These are phyloP conservation scores for Parietaria judaica DNA, from an alignment of 306 rosid genomes.

Conservation along the genomic window DNA sequence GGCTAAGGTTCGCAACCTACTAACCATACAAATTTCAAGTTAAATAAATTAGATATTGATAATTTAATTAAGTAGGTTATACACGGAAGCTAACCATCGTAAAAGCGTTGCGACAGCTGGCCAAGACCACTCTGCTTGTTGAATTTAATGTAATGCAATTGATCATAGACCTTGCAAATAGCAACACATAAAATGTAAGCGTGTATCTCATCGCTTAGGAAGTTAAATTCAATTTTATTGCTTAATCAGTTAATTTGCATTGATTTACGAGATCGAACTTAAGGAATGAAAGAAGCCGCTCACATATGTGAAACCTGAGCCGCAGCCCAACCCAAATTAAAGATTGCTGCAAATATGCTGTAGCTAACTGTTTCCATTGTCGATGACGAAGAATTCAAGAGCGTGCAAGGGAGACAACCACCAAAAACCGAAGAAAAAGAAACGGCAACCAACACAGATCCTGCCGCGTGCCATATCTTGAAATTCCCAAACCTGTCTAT, in stretches of 20 bases:
- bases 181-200: neutral
- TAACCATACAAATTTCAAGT: neutral
- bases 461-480: conserved; percentile 98
- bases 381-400: conserved; percentile 42
- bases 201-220: too few species aligned
- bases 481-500: conserved; percentile 93
- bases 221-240: too few species aligned
- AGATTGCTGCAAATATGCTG: conserved; percentile 84
- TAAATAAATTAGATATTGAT: neutral
- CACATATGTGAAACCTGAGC: conserved; percentile 97
- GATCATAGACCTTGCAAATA: conserved; percentile 68
- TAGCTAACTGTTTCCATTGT: conserved; percentile 65
- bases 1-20: conserved; percentile 83
- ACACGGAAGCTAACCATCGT: conserved; percentile 52
- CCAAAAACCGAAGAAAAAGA: conserved; percentile 98
- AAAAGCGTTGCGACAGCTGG: conserved; percentile 97
- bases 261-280: too few species aligned
- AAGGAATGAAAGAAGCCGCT: conserved; percentile 19
- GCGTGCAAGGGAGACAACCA: conserved; percentile 70
- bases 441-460: conserved; percentile 84
- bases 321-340: conserved; percentile 96
- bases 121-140: conserved; percentile 80
- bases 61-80: conserved; percentile 1
- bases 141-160: conserved; percentile 86
- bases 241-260: too few species aligned